These are phyloP conservation scores for Saccharomycopsis selenospora DNA, from an alignment of 805 yeast genomes.

Conservation along the genomic window DNA sequence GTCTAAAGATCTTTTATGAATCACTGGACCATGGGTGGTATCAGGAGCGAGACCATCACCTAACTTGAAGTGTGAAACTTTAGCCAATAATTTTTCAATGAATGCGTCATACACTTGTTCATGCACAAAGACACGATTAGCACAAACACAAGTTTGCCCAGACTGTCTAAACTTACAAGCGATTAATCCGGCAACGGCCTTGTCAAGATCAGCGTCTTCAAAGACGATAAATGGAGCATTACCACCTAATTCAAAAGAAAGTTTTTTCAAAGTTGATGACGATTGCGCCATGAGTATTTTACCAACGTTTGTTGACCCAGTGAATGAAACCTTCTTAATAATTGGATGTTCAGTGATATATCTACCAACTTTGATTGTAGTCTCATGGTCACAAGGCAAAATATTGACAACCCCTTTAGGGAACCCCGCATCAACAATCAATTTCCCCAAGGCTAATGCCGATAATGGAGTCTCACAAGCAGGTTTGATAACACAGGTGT, in stretches of 20 bases:
- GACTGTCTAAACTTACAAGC: conserved; percentile 66
- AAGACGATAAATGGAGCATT: conserved; percentile 75
- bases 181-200: conserved; percentile 60
- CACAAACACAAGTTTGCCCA: conserved; percentile 81
- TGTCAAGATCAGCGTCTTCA: conserved; percentile 61
- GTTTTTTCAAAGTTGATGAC: conserved; percentile 55
- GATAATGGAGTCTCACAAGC: conserved; percentile 70
- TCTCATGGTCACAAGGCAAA: conserved; percentile 36
- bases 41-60: conserved; percentile 56
- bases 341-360: conserved; percentile 47
- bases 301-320: conserved; percentile 74
- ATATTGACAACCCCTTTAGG: conserved; percentile 66
- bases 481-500: conserved; percentile 71
- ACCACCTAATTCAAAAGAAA: conserved; percentile 72
- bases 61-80: conserved; percentile 39
- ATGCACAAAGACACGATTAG: conserved; percentile 65
- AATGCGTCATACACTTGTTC: conserved; percentile 57
- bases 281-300: conserved; percentile 58
- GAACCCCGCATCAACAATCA: conserved; percentile 61
- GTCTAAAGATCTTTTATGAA: conserved; percentile 51
- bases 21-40: conserved; percentile 73
- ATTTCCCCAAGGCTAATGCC: conserved; percentile 58
- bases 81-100: conserved; percentile 39
- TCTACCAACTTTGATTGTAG: conserved; percentile 44
- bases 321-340: conserved; percentile 65